Conservation (phyloP, 2,329 filamentous ascomycete species). For the Hortaea sp. region DNA sequence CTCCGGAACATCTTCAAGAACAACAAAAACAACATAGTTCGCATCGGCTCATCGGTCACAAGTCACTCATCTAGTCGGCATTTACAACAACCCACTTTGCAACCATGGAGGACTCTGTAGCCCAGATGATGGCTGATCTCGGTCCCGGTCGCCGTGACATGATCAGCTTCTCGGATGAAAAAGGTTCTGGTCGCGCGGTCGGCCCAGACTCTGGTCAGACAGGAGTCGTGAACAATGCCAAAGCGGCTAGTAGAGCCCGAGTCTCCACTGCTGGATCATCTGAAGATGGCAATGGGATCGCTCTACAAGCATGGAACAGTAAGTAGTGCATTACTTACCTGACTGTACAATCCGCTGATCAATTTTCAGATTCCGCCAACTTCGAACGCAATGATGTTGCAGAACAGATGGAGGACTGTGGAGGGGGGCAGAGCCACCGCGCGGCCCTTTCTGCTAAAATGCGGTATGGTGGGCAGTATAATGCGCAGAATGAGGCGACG, state of each 20-base stretch:
- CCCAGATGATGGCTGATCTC: slow-evolving; percentile 17
- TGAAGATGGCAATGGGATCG: no score
- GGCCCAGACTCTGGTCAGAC: no score
- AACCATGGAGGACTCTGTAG: slow-evolving; percentile 10
- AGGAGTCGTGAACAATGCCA: not conserved
- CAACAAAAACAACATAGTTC: no score
- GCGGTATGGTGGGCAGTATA: no score
- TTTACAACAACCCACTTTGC: not conserved
- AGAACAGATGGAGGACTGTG: slow-evolving; percentile 6
- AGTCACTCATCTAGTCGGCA: not conserved
- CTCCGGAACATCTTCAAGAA: not conserved
- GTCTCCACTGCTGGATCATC: not conserved
- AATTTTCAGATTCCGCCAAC: not conserved
- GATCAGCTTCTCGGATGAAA: no score
- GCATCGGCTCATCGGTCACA: no score
- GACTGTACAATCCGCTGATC: not conserved
- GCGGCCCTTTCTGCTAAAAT: not conserved
- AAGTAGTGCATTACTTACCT: not conserved
- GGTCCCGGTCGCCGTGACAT: slow-evolving; percentile 12
- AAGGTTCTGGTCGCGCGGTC: slow-evolving; percentile 9
- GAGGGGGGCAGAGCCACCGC: slow-evolving; percentile 13
- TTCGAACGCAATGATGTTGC: slow-evolving; percentile 6
- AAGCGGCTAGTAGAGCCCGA: not conserved
- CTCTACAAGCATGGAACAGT: slow-evolving; percentile 3
- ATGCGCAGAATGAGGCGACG: no score